Conservation (phyloP, 345 rosid species). For the Toxicodendron radicans region DNA sequence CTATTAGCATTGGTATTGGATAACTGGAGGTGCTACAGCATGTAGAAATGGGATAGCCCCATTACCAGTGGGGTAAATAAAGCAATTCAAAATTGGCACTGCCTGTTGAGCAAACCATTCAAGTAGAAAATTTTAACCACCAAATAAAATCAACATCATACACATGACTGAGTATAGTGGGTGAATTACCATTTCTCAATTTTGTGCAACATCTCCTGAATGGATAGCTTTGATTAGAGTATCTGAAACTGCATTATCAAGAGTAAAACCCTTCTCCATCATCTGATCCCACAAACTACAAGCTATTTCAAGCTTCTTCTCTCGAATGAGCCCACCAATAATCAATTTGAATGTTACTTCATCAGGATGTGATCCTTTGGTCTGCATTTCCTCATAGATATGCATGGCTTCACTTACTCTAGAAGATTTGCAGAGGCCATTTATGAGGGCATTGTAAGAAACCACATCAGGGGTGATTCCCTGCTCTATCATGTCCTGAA, state of each 20-base stretch:
- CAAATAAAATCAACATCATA: conserved; percentile 3
- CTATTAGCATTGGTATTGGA: not conserved
- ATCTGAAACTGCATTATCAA: conserved; percentile 73
- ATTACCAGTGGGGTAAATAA: not conserved
- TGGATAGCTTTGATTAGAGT: conserved; percentile 54
- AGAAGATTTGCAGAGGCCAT: conserved; percentile 68
- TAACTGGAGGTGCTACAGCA: not conserved
- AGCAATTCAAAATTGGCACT: not conserved
- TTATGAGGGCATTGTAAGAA: conserved; percentile 78
- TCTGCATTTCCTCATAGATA: conserved; percentile 74
- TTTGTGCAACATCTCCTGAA: conserved; percentile 31
- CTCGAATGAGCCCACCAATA: conserved; percentile 71
- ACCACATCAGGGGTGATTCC: conserved; percentile 71
- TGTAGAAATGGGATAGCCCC: not conserved
- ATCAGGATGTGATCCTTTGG: conserved; percentile 64
- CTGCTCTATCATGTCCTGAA: conserved; percentile 73
- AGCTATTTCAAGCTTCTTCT: conserved; percentile 58
- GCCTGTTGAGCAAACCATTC: conserved; percentile 4
- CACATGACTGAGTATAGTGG: conserved; percentile 5
- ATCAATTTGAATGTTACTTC: conserved; percentile 80
- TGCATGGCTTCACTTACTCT: conserved; percentile 61
- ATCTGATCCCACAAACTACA: conserved; percentile 90
- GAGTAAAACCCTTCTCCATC: conserved; percentile 98
- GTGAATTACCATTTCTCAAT: conserved; percentile 29
- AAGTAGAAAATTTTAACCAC: not conserved